A percentile compares a stretch with the other conserved stretches of the same genome.
Evolutionary conservation across 495 filamentous ascomycete species (phyloP).

Genomic region (Pyrenula aspistea): DNA sequence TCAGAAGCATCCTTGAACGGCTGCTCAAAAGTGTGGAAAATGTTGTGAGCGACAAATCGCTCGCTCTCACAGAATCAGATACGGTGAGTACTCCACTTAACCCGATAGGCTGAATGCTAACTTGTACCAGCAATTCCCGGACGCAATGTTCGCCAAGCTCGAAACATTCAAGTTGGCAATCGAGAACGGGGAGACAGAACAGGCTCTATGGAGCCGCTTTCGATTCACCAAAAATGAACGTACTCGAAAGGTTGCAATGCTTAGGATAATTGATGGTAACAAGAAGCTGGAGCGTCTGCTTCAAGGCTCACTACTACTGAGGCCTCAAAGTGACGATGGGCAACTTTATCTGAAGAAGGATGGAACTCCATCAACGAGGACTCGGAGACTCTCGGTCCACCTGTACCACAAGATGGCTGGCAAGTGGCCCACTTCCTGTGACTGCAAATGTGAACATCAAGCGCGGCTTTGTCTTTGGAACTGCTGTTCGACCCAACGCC

Average conservation of each 20-base stretch:
- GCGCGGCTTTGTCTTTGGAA: not conserved
- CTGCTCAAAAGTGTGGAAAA: constrained; percentile 4
- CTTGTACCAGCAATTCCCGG: not conserved
- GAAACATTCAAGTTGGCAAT: constrained; percentile 1
- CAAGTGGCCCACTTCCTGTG: not conserved
- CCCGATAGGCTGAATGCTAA: not conserved
- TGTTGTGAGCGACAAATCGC: constrained; percentile 3
- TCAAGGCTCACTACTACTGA: not conserved
- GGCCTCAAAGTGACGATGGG: not conserved
- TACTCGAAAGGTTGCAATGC: not conserved
- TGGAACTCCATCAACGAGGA: not conserved
- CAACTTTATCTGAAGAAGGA: not conserved
- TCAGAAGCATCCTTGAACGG: constrained; percentile 3
- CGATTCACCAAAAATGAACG: constrained; percentile 2
- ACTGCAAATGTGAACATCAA: not conserved
- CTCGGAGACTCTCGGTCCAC: not conserved
- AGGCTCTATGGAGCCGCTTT: constrained; percentile 2
- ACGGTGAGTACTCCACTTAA: not conserved
- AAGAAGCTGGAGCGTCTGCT: constrained; percentile 4
- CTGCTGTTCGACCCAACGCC: not conserved
- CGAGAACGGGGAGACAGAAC: constrained; percentile 1
- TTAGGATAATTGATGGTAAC: constrained; percentile 1
- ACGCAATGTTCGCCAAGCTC: constrained; percentile 2
- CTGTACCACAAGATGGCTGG: not conserved
- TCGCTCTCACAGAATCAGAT: not conserved